A percentile compares a stretch with the other conserved stretches of the same genome.
These are phyloP conservation scores for Panicum virgatum DNA, from an alignment of 202 grass and related monocot species.

Conservation along the genomic window DNA sequence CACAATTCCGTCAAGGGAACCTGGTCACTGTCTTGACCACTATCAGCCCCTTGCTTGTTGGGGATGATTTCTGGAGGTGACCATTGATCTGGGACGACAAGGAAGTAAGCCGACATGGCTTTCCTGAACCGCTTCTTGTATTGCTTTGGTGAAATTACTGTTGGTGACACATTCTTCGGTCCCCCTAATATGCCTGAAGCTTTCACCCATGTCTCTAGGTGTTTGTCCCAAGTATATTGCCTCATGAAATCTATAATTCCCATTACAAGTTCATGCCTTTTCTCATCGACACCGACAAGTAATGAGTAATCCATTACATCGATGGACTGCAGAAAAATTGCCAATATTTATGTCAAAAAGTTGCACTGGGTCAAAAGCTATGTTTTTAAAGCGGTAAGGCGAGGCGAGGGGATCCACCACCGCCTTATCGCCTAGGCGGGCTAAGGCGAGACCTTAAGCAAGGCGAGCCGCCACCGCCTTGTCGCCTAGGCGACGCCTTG, in stretches of 20 bases:
- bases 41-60: slow-evolving; percentile 43
- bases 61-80: slow-evolving; percentile 53
- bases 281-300: slow-evolving; percentile 86
- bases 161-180: slow-evolving; percentile 86
- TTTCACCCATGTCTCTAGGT: slow-evolving; percentile 98
- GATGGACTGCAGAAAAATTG: slow-evolving; percentile 72
- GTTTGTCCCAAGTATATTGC: slow-evolving; percentile 97
- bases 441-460: too few relatives aligned
- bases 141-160: slow-evolving; percentile 95
- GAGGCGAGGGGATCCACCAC: too few relatives aligned
- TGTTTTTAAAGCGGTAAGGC: too few relatives aligned
- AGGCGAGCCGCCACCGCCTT: too few relatives aligned
- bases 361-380: slow-evolving; percentile 12
- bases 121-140: slow-evolving; percentile 97
- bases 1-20: slow-evolving; percentile 17
- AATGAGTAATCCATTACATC: slow-evolving; percentile 98
- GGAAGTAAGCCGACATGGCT: slow-evolving; percentile 96
- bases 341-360: slow-evolving; percentile 32
- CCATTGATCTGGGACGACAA: slow-evolving; percentile 94
- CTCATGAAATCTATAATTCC: slow-evolving; percentile 99
- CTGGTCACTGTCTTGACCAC: slow-evolving; percentile 40
- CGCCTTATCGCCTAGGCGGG: too few relatives aligned
- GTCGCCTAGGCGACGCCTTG: too few relatives aligned
- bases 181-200: slow-evolving; percentile 94
- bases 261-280: slow-evolving; percentile 79